These are phyloP conservation scores for Pseudotulostoma volvatum DNA, from an alignment of 495 filamentous ascomycete species.

Conservation along the genomic window DNA sequence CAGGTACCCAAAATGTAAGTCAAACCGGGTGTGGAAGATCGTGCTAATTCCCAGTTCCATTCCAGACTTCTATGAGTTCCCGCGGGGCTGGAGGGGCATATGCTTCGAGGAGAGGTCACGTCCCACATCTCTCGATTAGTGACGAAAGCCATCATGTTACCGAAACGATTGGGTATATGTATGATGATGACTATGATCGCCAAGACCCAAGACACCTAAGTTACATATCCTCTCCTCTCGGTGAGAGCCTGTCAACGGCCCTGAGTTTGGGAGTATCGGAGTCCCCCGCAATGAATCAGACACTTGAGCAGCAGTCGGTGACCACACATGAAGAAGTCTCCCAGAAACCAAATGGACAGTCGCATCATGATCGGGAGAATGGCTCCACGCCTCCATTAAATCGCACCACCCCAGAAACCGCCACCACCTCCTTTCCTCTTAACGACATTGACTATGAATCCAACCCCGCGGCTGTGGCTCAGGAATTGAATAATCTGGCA, in stretches of 20 bases:
- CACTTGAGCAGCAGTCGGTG: background rate
- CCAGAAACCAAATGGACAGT: constrained; percentile 25
- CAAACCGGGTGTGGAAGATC: too few species aligned
- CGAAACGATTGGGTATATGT: constrained; percentile 92
- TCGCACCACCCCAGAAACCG: constrained; percentile 46
- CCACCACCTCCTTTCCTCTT: constrained; percentile 62
- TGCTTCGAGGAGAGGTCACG: constrained; percentile 43
- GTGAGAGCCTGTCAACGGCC: constrained; percentile 30
- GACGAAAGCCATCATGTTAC: constrained; percentile 91
- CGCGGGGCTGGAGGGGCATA: constrained; percentile 38
- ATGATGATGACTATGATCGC: constrained; percentile 64
- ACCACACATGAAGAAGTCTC: background rate
- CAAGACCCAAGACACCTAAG: constrained; percentile 45
- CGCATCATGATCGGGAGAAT: constrained; percentile 29
- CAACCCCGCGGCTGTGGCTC: constrained; percentile 77
- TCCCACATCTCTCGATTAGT: constrained; percentile 52
- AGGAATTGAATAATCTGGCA: constrained; percentile 89
- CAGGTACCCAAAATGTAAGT: too few species aligned
- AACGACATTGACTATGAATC: constrained; percentile 88
- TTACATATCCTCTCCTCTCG: constrained; percentile 41
- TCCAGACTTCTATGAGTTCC: constrained; percentile 38
- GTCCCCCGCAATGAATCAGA: background rate
- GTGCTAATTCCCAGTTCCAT: too few species aligned
- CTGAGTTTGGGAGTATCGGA: constrained; percentile 16
- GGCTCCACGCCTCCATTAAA: constrained; percentile 42